A percentile compares a stretch with the other conserved stretches of the same genome.
Evolutionary conservation across 202 grass and related monocot genomes (phyloP).

Genomic region (Setaria italica): DNA sequence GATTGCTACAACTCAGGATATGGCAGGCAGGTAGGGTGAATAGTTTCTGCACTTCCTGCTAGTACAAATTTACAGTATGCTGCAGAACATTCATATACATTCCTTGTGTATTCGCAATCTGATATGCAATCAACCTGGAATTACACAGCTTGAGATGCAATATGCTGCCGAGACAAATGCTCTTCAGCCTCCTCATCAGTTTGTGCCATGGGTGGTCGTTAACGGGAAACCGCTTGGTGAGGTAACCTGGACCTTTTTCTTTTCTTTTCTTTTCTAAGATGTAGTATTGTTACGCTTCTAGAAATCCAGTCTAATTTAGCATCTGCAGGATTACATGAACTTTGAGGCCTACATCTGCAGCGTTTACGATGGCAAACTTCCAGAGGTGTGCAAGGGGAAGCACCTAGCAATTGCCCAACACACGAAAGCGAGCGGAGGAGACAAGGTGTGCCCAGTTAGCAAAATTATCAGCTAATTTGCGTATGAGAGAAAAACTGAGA

Average conservation of each 20-base stretch:
- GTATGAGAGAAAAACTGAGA: not conserved
- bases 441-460: slow-evolving; percentile 65
- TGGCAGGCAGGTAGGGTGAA: slow-evolving; percentile 60
- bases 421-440: slow-evolving; percentile 50
- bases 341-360: slow-evolving; percentile 81
- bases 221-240: slow-evolving; percentile 71
- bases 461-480: slow-evolving; percentile 45
- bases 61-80: not conserved
- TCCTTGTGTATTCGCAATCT: not conserved
- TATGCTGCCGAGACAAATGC: slow-evolving; percentile 72
- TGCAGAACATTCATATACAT: not conserved
- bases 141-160: slow-evolving; percentile 68
- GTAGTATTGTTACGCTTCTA: not conserved
- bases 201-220: slow-evolving; percentile 87
- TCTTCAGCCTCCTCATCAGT: slow-evolving; percentile 76
- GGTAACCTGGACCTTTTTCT: slow-evolving; percentile 42
- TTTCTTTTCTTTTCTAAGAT: not conserved
- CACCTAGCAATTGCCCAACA: slow-evolving; percentile 56
- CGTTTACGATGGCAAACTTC: slow-evolving; percentile 69
- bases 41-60: not conserved
- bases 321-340: slow-evolving; percentile 69
- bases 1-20: slow-evolving; percentile 80
- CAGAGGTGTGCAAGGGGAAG: slow-evolving; percentile 69
- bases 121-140: slow-evolving; percentile 10
- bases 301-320: slow-evolving; percentile 2